phyloP scores from a whole-genome alignment of 495 filamentous ascomycete species.

The Pyrenula massariospora region DNA sequence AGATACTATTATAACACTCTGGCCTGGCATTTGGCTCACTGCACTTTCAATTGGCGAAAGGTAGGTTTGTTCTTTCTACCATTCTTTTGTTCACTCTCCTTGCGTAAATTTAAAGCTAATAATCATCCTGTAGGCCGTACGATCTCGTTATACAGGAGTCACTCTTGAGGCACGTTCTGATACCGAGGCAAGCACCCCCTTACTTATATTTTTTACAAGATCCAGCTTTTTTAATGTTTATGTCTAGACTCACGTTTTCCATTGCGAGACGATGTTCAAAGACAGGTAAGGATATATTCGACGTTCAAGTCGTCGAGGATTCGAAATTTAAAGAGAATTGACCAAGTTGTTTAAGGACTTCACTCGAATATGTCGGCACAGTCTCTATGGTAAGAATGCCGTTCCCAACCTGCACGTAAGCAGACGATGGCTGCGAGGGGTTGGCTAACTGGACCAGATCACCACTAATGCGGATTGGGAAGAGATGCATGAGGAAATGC shows the following conservation, averaged over 20 bases:
- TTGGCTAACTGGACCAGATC: neutral
- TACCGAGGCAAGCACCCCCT: neutral
- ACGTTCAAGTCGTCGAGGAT: no score
- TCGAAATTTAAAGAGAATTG: no score
- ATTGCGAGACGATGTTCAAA: no score
- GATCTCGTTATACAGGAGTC: neutral
- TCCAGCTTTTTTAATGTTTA: no score
- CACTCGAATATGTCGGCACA: no score
- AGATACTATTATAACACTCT: neutral
- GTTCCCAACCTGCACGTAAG: no score
- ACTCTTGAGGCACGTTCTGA: neutral
- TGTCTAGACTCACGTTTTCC: neutral
- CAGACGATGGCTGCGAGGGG: no score
- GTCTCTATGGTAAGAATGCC: no score
- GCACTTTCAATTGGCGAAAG: slow-evolving; percentile 8
- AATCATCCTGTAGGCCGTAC: neutral
- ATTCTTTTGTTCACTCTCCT: neutral
- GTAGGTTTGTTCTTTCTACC: neutral
- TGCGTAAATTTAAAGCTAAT: no score
- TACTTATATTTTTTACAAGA: neutral
- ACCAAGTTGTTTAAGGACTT: no score
- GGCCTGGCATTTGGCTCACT: slow-evolving; percentile 7
- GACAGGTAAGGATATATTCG: no score
- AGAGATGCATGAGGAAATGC: neutral
- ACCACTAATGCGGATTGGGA: neutral